Base-by-base conservation (phyloP, 2,329 filamentous ascomycete genomes). In the Apiospora sp. region DNA sequence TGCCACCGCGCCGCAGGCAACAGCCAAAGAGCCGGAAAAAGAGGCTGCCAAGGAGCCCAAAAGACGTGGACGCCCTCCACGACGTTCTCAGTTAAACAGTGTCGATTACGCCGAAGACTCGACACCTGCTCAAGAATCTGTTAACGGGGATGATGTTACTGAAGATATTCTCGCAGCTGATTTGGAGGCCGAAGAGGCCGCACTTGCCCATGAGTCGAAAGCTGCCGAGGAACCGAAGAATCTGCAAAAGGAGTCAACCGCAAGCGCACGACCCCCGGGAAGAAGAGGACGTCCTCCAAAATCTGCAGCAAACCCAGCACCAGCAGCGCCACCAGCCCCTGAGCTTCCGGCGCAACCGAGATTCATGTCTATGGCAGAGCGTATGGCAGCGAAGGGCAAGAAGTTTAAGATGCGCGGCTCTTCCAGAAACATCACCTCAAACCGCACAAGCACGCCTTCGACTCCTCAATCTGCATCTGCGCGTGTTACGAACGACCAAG, bases 341-440 rank as follows among this genome's bases (percentile, higher is more conserved):
- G 71, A 74, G 43, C 70, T 7, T 68, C 71, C 19, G 13, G 64
- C 22, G 68, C 73, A 61, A 71, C 76, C 10, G 37, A 73, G 13
- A 77, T 84, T 87, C 68, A 82, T 90, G 82, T 90, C 89, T 7
- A 86, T 91, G 86, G 84, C 85, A 49, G 88, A 90, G 75, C 84
- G 87, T n/a, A 86, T 89, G 84, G 87, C 85, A 46, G 81, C 88
- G 2, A 84, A 81, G 70, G 88, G 88, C 14, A 89, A 85, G 78
- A 86, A 84, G 70, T 85, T 90, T 75, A 88, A 85, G 79, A 89
- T 90, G 64, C 81, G 82, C 30, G 68, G 49, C n/a, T 37, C 71
- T 24, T 54, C 43, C n/a, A 71, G 27, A 51, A 46, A 22, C 10
- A 24, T 48, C 8, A 37, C 34, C 34, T 24, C 46, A 14, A 68